Base-by-base conservation (phyloP, 2,329 filamentous ascomycete genomes). In the Colletotrichum spaethianum region DNA sequence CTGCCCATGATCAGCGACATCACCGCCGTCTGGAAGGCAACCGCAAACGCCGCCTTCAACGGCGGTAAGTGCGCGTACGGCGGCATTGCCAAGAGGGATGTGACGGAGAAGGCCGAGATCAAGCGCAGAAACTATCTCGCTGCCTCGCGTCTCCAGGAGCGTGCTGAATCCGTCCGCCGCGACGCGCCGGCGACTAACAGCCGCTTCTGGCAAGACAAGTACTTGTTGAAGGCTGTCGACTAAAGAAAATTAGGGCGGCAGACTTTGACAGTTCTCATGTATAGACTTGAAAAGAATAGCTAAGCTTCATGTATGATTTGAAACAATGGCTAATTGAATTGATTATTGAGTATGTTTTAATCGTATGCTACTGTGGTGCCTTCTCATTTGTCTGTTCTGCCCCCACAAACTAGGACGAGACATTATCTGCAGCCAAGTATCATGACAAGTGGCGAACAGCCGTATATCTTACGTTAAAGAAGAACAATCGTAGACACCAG, bases 1-100 rank as follows among this genome's bases (percentile, higher is more conserved):
- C 80, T 81, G 42, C 81, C 79, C n/a, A 88, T 88, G 84, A 75
- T 86, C 57, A 81, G 78, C 11, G 84, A 87, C 72, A 81, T 86
- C 56, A 80, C 80, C 12, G 83, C 83, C 48, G 78, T 86, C 26
- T 89, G 87, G 87, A 84, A 84, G 76, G 80, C 83, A 7, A 81
- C 82, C 1, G 83, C 83, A 0, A 74, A 79, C 38, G 79, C 82
- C 1, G 83, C 82, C 1, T 85, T 84, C 73, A 80, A 82, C 70
- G 82, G 82, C 8, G 83, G 79, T 4, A 81, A 80, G 57, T 85
- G 83, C 62, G 83, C 80, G 18, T 77, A 79, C 33, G 83, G 83
- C 7, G 76, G 76, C 26, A 81, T 85, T 60, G 38, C 11, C 1
- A 70, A 55, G 70, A 70, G 48, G 1, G 55, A 70, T 16, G 57